phyloP scores from a whole-genome alignment of 257 asterid species.

The Lycium ferocissimum region DNA sequence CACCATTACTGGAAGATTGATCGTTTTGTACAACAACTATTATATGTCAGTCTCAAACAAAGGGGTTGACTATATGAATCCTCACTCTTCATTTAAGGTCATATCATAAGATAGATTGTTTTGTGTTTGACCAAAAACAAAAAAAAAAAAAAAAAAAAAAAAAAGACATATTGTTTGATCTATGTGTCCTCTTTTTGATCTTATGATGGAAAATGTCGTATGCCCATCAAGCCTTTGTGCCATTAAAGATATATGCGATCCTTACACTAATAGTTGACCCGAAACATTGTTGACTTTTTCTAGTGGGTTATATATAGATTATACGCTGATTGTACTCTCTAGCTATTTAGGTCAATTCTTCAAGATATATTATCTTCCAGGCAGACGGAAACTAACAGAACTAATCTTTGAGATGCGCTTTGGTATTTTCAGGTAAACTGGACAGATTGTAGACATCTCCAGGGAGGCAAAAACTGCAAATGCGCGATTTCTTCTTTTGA shows the following conservation, averaged over 20 bases:
- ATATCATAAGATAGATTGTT: no score
- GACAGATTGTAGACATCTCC: background rate
- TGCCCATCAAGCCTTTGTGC: background rate
- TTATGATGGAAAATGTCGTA: background rate
- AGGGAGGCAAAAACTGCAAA: background rate
- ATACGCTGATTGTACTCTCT: no score
- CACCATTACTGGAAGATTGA: background rate
- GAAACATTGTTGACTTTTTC: no score
- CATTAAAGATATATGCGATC: background rate
- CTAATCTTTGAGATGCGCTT: background rate
- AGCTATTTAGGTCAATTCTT: no score
- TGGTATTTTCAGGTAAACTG: background rate
- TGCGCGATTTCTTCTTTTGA: background rate
- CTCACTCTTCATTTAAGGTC: no score
- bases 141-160: no score
- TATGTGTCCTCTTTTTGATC: background rate
- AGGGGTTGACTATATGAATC: no score
- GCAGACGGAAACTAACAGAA: background rate
- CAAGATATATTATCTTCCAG: background rate
- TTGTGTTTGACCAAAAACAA: background rate
- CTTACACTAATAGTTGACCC: no score
- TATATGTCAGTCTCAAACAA: no score
- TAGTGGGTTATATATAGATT: no score
- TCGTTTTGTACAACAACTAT: background rate
- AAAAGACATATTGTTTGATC: background rate